Conservation (phyloP, 1,139 yeast species). For the Pichia kudriavzevii region DNA sequence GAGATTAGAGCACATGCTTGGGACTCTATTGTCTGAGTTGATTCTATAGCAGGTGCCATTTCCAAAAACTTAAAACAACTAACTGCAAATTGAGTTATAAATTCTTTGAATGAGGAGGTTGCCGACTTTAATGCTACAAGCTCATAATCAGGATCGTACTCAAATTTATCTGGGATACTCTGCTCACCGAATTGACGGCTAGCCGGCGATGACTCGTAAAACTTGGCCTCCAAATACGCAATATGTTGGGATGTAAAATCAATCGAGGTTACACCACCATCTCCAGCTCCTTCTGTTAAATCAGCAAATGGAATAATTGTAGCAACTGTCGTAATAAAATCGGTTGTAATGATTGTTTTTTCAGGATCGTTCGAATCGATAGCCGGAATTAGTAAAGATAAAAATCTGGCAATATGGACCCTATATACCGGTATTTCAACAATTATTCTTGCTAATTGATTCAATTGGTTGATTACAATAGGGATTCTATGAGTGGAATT, state of each 20-base stretch:
- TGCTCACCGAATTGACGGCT: slow-evolving; percentile 17
- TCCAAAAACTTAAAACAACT: slow-evolving; percentile 63
- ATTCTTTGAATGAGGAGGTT: slow-evolving; percentile 59
- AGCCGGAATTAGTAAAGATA: slow-evolving; percentile 68
- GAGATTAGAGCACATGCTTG: slow-evolving; percentile 52
- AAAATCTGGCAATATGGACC: slow-evolving; percentile 69
- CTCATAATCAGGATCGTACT: slow-evolving; percentile 39
- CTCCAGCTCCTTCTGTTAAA: slow-evolving; percentile 34
- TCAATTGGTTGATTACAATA: slow-evolving; percentile 63
- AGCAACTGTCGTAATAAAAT: slow-evolving; percentile 64
- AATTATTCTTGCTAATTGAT: slow-evolving; percentile 61
- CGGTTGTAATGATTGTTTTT: slow-evolving; percentile 64
- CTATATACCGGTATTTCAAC: slow-evolving; percentile 59
- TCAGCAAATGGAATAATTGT: slow-evolving; percentile 66
- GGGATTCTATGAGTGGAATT: slow-evolving; percentile 77
- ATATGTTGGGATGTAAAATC: slow-evolving; percentile 66
- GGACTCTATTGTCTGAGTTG: slow-evolving; percentile 38
- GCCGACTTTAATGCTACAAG: slow-evolving; percentile 63
- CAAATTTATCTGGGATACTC: slow-evolving; percentile 20
- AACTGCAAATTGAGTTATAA: slow-evolving; percentile 51
- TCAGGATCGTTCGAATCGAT: slow-evolving; percentile 83
- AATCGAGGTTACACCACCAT: slow-evolving; percentile 53
- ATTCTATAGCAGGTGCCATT: slow-evolving; percentile 62
- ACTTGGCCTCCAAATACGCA: slow-evolving; percentile 37
- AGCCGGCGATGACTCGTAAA: slow-evolving; percentile 27